These are phyloP conservation scores for Wickerhamomyces sp. DNA, from an alignment of 1,139 yeast species.

Conservation along the genomic window DNA sequence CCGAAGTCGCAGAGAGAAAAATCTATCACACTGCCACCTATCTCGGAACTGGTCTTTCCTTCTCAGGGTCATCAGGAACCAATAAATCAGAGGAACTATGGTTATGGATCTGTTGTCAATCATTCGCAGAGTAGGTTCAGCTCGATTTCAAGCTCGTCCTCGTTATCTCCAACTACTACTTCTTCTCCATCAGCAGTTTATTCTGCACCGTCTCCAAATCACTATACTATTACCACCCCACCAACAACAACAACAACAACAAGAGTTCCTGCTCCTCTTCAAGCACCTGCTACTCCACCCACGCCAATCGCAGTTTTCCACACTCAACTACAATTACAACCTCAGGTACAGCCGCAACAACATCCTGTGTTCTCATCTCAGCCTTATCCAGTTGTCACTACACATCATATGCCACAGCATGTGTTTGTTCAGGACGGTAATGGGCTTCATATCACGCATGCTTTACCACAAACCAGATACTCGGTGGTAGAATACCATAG, in stretches of 20 bases:
- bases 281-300: background rate
- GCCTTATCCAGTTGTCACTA: background rate
- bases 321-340: background rate
- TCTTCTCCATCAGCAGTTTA: background rate
- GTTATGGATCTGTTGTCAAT: background rate
- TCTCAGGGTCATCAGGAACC: background rate
- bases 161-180: background rate
- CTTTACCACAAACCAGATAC: background rate
- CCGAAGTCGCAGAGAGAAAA: background rate
- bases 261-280: background rate
- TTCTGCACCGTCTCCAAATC: background rate
- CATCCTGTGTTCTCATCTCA: background rate
- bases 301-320: background rate
- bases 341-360: background rate
- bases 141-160: slow-evolving; percentile 1
- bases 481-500: background rate
- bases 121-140: background rate
- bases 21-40: background rate
- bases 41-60: background rate
- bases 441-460: background rate
- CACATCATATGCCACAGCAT: background rate
- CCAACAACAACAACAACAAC: background rate
- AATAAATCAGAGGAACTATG: background rate
- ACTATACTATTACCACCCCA: background rate
- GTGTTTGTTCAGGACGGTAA: background rate